Percentiles rank a stretch among this genome's conserved stretches.
phyloP scores from a whole-genome alignment of 805 yeast genomes.

The Saturnispora ahearnii region DNA sequence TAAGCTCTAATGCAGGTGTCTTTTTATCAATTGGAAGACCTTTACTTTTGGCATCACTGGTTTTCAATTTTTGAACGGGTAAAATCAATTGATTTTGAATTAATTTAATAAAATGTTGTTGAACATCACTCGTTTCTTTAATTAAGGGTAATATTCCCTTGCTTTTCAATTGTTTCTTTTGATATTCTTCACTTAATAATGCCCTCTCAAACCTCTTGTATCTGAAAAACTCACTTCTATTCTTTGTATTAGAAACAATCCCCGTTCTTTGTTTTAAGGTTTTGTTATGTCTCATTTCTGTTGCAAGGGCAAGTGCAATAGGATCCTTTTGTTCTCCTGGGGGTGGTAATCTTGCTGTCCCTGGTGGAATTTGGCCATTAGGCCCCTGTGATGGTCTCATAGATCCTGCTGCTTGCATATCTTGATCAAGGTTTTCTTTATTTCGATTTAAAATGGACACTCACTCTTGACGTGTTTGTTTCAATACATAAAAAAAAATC shows the following conservation, averaged over 20 bases:
- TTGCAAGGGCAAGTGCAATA: constrained; percentile 59
- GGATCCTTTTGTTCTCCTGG: constrained; percentile 33
- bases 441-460: neutral
- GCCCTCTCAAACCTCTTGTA: constrained; percentile 79
- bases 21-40: constrained; percentile 55
- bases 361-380: neutral
- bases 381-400: neutral
- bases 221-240: constrained; percentile 74
- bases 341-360: constrained; percentile 17
- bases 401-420: neutral
- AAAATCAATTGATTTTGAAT: constrained; percentile 66
- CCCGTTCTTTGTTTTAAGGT: constrained; percentile 79
- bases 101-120: constrained; percentile 52
- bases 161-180: constrained; percentile 24
- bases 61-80: constrained; percentile 68
- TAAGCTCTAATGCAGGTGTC: constrained; percentile 47
- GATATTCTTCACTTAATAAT: constrained; percentile 63
- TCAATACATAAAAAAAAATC: neutral
- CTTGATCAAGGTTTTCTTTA: neutral
- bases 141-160: constrained; percentile 30
- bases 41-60: constrained; percentile 52
- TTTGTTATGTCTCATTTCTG: constrained; percentile 54
- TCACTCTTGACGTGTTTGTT: neutral
- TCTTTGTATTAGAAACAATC: constrained; percentile 45
- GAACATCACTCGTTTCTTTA: constrained; percentile 39